Base-by-base conservation (phyloP, 345 rosid species). In the Iberis pinnata region DNA sequence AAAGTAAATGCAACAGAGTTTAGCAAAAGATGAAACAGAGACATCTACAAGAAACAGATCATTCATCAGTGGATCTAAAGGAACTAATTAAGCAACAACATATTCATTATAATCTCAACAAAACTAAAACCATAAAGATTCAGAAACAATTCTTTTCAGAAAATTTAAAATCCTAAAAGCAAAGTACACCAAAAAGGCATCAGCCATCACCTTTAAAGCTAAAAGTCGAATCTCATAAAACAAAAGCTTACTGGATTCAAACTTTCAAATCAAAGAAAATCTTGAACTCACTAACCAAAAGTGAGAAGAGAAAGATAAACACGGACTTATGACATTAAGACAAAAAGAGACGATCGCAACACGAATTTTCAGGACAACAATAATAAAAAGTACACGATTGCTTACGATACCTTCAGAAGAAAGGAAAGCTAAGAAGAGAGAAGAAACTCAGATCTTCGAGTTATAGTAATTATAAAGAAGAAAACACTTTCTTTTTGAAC, bases 391-490 rank as follows among this genome's bases (percentile, higher is more conserved):
- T 0, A 8, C 52, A 35, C 1, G 45, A 33, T 24, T 33, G 31
- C 3, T 17, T 49, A 18, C 46, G 51, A 46, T 66, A 60, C 71
- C 61, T 67, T 53, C 9, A 53, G 65, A 45, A 35, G 61, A 67
- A 22, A 43, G 37, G 33, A 40, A n/a, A 7, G 13, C 39, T 17
- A 7, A n/a, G 54, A 56, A 58, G 35, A 63, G 39, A 52, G 35
- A 56, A 64, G 70, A 59, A 67, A 52, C 45, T 53, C 65, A 67
- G 71, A 67, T 67, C 66, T 67, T 60, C 12, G 2, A 6, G 26
- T 44, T 65, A 42, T 26, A 52, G n/a, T 2, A 52, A 18, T 5
- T 9, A 4, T 26, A 41, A 11, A 44, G 4, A 44, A 41, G 36
- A 27, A 38, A 53, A 61, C 2, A 10, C 33, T n/a, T 40, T 53